Conservation (phyloP, 2,329 filamentous ascomycete species). For the Tolypocladium guangdongense region DNA sequence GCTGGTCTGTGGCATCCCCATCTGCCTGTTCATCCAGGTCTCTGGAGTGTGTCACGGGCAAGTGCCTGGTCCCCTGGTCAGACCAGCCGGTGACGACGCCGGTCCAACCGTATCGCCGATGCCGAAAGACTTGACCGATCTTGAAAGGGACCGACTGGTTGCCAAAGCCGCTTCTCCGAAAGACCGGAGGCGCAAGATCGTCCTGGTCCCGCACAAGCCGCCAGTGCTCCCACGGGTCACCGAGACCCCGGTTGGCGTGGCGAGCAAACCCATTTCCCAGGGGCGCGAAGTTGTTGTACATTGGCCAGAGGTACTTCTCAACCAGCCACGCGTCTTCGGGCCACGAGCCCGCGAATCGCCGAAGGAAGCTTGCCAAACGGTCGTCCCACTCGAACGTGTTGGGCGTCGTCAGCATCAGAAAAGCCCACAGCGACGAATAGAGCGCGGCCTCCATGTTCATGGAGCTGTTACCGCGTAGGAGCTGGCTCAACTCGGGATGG, state of each 20-base stretch:
- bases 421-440: conserved; percentile 67
- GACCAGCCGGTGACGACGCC: conserved; percentile 89
- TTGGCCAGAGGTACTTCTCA: conserved; percentile 51
- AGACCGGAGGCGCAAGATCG: conserved; percentile 24
- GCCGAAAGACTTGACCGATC: conserved; percentile 76
- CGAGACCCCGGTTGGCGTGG: conserved; percentile 14
- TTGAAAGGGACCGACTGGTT: conserved; percentile 34
- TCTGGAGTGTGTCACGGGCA: conserved; percentile 15
- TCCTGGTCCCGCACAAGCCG: conserved; percentile 33
- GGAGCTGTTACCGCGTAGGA: conserved; percentile 21
- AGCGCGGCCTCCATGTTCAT: conserved; percentile 46
- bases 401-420: conserved; percentile 41
- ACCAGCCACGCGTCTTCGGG: conserved; percentile 63
- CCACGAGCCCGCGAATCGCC: conserved; percentile 26
- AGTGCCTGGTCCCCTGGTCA: conserved; percentile 25
- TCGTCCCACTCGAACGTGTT: conserved; percentile 44
- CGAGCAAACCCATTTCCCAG: conserved; percentile 15
- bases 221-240: conserved; percentile 19
- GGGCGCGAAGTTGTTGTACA: conserved; percentile 38
- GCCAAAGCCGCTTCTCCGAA: conserved; percentile 15
- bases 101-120: conserved; percentile 68
- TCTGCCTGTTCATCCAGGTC: conserved; percentile 15
- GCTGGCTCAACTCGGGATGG: conserved; percentile 19
- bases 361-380: conserved; percentile 52
- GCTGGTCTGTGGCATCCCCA: conserved; percentile 10